Percentiles rank a stretch among this genome's conserved stretches.
Evolutionary conservation across 768 basidiomycete species (phyloP).

Genomic region (Zangia roseola): DNA sequence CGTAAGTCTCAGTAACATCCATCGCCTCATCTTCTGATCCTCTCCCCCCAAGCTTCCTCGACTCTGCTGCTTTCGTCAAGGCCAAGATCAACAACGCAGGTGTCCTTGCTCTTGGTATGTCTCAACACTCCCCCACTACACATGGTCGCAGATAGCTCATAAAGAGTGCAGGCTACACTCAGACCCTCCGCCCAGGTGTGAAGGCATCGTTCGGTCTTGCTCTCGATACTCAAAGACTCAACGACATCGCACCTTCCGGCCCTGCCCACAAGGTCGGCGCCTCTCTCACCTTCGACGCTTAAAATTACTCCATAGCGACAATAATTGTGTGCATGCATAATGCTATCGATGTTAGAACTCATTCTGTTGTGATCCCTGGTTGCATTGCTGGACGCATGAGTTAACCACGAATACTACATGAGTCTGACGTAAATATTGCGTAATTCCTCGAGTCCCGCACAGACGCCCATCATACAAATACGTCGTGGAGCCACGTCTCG

Average conservation of each 20-base stretch:
- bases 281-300: slow-evolving; percentile 72
- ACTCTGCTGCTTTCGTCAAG: slow-evolving; percentile 90
- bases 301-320: slow-evolving; percentile 30
- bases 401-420: background rate
- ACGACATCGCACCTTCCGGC: slow-evolving; percentile 61
- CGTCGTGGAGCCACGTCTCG: slow-evolving; percentile 77
- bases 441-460: no score
- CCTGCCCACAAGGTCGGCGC: slow-evolving; percentile 85
- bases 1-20: slow-evolving; percentile 48
- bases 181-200: slow-evolving; percentile 90
- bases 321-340: slow-evolving; percentile 17
- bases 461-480: slow-evolving; percentile 65
- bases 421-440: background rate
- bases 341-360: slow-evolving; percentile 8
- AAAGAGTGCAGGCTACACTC: slow-evolving; percentile 69
- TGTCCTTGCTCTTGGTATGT: slow-evolving; percentile 77
- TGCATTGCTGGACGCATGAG: background rate
- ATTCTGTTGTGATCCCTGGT: background rate
- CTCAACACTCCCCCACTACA: background rate
- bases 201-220: slow-evolving; percentile 93
- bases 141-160: slow-evolving; percentile 9
- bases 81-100: slow-evolving; percentile 98
- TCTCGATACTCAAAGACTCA: slow-evolving; percentile 90
- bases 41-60: slow-evolving; percentile 58
- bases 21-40: background rate